Percentiles rank a stretch among this genome's conserved stretches.
These are phyloP conservation scores for Nidularia pulvinata DNA, from an alignment of 768 basidiomycete genomes.

Conservation along the genomic window DNA sequence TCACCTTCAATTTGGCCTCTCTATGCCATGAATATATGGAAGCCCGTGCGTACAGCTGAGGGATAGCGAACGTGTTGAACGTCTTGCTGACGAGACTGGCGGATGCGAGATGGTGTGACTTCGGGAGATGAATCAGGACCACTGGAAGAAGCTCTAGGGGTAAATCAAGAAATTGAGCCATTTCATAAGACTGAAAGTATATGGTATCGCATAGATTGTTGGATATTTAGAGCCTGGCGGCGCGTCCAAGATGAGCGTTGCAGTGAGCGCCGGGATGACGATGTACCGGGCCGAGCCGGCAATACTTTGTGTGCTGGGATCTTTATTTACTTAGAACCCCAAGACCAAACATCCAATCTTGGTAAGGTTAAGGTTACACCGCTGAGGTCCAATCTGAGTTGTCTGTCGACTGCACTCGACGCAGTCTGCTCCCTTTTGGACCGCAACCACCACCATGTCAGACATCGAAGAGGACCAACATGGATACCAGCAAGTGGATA, in stretches of 20 bases:
- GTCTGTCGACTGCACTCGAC: not conserved
- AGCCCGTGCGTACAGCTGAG: slow-evolving; percentile 55
- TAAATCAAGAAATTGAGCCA: slow-evolving; percentile 52
- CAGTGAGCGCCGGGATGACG: no score
- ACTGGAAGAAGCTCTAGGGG: slow-evolving; percentile 66
- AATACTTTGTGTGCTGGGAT: no score
- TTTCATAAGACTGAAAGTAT: slow-evolving; percentile 7
- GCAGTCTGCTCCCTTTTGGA: slow-evolving; percentile 11
- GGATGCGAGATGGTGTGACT: slow-evolving; percentile 48
- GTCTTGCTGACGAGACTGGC: slow-evolving; percentile 57
- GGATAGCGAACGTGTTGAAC: slow-evolving; percentile 51
- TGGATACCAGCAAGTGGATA: slow-evolving; percentile 39
- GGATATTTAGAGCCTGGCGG: no score
- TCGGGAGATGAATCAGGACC: slow-evolving; percentile 49
- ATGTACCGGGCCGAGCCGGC: no score
- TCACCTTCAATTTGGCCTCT: slow-evolving; percentile 60
- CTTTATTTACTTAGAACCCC: no score
- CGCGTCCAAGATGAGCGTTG: no score
- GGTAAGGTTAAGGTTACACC: no score
- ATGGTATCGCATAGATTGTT: no score
- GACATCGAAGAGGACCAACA: slow-evolving; percentile 34
- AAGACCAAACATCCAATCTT: no score
- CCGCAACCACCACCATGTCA: slow-evolving; percentile 36
- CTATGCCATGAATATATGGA: slow-evolving; percentile 74
- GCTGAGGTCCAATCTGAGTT: not conserved